Evolutionary conservation across 192 early-diverging fungal species (phyloP), one percentile per base, ranked within the genome.

Genomic region (Phlyctochytrium planicorne): DNA sequence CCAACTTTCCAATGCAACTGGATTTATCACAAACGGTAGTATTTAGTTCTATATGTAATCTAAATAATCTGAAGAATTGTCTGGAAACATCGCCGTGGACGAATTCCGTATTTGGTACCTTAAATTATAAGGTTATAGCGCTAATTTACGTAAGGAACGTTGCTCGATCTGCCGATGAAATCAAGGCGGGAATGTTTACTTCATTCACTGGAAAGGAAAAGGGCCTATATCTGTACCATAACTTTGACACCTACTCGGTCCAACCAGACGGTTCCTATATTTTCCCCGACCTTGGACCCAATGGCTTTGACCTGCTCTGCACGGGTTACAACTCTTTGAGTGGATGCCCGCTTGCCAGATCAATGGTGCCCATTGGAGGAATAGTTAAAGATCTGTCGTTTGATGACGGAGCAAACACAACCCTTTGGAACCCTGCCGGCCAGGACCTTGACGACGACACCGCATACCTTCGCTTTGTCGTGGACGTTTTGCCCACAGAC

Each of bases 371-470:
- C 29, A 62, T 62, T 20, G 36, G 61, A 16, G 61, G 61, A 10
- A 17, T n/a, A 6, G 36, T 57, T 14, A 10, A 14, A 29, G 55
- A 57, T 29, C 55, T 57, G 6, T 25, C 55, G 6, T 57, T 57
- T 27, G 55, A 10, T 14, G 55, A 57, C 25, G 55, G 55, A 6
- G 6, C 20, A 12, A 57, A 57, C 25, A 10, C 10, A 6, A 57
- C 55, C 6, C 25, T 57, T 6, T 57, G 55, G 55, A 29, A 57
- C 32, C 61, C 61, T 4, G 10, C 34, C 20, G 61, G 61, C 3
- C 61, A 40, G 10, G 61, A 62, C 61, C 61, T 32, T 32, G 61
- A 62, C 32, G 61, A 62, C 32, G 61, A 62, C 20, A 36, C 61
- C 32, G n/a, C 29, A 4, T 40, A 34, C 16, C 61, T 62, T 34